A percentile compares a stretch with the other conserved stretches of the same genome.
These are phyloP conservation scores for Closterium sp. DNA, from an alignment of 139 green algal genomes.

Conservation along the genomic window DNA sequence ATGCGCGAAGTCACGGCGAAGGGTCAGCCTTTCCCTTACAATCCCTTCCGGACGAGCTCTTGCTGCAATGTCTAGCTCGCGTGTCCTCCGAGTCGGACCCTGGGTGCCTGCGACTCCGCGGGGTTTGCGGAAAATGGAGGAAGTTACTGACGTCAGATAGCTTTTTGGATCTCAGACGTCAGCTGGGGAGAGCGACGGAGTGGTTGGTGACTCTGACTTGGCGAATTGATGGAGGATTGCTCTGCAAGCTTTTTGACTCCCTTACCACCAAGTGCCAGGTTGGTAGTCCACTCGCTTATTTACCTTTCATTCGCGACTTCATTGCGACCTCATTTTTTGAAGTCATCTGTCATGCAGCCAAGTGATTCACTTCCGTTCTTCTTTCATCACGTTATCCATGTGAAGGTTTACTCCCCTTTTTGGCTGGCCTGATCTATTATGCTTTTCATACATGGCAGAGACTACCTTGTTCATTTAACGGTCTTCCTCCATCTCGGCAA, in stretches of 20 bases:
- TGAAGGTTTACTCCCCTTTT: too few relatives aligned
- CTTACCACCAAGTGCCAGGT: background rate
- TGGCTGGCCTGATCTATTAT: background rate
- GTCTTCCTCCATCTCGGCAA: background rate
- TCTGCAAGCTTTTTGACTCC: constrained; percentile 6
- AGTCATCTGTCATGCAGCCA: too few relatives aligned
- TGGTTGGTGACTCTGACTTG: constrained; percentile 6
- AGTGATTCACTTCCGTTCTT: too few relatives aligned
- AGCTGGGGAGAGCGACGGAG: background rate
- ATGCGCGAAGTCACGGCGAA: background rate
- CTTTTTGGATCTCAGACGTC: background rate
- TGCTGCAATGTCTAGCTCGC: constrained; percentile 1
- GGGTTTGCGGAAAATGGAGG: background rate
- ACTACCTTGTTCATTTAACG: background rate
- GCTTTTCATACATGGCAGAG: background rate
- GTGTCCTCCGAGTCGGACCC: background rate
- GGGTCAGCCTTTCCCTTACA: background rate
- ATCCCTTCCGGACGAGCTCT: background rate
- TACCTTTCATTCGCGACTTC: too few relatives aligned
- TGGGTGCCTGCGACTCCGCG: background rate
- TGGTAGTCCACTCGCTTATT: background rate
- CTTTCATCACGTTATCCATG: too few relatives aligned
- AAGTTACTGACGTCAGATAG: background rate
- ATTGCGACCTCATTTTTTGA: too few relatives aligned
- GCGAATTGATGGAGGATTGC: background rate